phyloP scores from a whole-genome alignment of 208 protist species.

The Borovskyia barvae region DNA sequence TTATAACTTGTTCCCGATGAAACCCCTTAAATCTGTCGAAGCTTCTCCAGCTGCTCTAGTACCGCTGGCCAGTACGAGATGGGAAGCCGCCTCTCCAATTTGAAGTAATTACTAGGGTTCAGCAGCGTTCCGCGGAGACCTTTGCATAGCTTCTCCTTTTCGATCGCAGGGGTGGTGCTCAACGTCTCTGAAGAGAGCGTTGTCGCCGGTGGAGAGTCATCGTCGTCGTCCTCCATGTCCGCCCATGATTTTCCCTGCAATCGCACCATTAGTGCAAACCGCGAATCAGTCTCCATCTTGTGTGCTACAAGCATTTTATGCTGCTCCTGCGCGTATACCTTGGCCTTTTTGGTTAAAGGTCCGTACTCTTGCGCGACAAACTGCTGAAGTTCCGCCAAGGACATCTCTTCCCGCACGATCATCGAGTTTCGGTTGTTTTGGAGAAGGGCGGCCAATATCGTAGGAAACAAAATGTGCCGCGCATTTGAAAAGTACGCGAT shows the following conservation, averaged over 20 bases:
- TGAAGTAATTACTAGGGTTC: conserved; percentile 43
- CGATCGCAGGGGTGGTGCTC: conserved; percentile 40
- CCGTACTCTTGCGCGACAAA: conserved; percentile 78
- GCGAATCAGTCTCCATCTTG: conserved; percentile 30
- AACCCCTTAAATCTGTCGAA: conserved; percentile 14
- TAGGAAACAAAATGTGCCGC: conserved; percentile 84
- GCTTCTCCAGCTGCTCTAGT: conserved; percentile 51
- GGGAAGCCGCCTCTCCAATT: conserved; percentile 65
- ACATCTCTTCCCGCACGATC: conserved; percentile 69
- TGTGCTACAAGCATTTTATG: conserved; percentile 46
- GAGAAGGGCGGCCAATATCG: conserved; percentile 51
- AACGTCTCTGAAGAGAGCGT: conserved; percentile 26
- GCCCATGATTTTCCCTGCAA: conserved; percentile 43
- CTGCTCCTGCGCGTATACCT: conserved; percentile 58
- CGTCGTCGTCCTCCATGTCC: conserved; percentile 46
- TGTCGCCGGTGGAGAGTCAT: conserved; percentile 3
- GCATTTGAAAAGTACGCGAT: conserved; percentile 81
- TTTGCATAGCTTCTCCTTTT: conserved; percentile 77
- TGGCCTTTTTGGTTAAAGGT: conserved; percentile 65
- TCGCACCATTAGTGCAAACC: conserved; percentile 28
- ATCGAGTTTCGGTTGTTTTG: conserved; percentile 56
- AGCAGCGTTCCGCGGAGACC: conserved; percentile 32
- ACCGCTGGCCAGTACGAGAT: conserved; percentile 72
- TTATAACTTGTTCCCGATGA: no score
- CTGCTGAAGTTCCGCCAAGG: conserved; percentile 42